Evolutionary conservation across 2,329 filamentous ascomycete genomes (phyloP), one percentile per base, ranked within the genome.

Genomic region (Sclerotinia trifoliorum): DNA sequence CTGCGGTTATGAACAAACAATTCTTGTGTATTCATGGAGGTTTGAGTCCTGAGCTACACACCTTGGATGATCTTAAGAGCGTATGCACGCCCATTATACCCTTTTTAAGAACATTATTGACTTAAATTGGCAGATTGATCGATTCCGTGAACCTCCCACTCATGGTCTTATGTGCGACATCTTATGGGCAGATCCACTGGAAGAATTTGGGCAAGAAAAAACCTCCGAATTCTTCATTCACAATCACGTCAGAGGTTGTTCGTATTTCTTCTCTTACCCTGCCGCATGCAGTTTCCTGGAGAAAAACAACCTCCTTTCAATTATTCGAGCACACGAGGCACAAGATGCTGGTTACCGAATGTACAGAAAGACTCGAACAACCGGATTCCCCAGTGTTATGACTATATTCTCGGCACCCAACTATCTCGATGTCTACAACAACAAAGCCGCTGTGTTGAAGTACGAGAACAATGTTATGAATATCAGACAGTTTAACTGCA

Each of bases 391-490:
- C 29, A 97, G 94, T 81, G 95, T 99, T 72, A 99, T 99, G 95
- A 99, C 95, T 74, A 99, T 99, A 77, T 99, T 99, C 85, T 98
- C 94, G 56, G 95, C 95, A 1, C 95, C 95, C 49, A 99, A 99
- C 81, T 99, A 99, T 79, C 88, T 99, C 72, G 95, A 99, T 77
- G 94, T 99, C 49, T 99, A 99, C 83, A 99, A 99, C 88, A 99
- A 99, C 86, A 99, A 99, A 84, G 95, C 95, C 2, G 95, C 95
- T 0, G 95, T 99, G 52, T 84, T 99, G 76, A 99, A 99, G 83
- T 99, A 99, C 79, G 95, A 99, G 83, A 99, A 99, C 81, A 99
- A 99, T 78, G 95, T 99, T 70, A 99, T 99, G 95, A 99, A 99
- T 84, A 99, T 99, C 78, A 88, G 95, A 69, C 95, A 99, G 80